phyloP scores from a whole-genome alignment of 805 yeast genomes.

The Candida parachauliodes region DNA sequence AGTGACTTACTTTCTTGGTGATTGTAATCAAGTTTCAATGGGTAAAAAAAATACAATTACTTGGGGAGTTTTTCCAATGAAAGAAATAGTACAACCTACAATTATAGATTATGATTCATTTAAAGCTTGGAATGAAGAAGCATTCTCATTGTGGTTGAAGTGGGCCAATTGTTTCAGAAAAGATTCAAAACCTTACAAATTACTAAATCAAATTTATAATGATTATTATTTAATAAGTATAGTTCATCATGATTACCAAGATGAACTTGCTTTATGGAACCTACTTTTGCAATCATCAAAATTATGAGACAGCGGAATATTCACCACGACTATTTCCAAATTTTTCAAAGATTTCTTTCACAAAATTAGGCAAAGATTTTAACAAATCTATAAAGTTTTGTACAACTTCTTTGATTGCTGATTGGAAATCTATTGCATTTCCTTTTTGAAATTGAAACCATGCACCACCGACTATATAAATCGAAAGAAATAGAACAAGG shows the following conservation, averaged over 20 bases:
- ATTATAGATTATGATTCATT: slow-evolving; percentile 90
- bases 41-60: slow-evolving; percentile 75
- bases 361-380: slow-evolving; percentile 60
- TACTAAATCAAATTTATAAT: slow-evolving; percentile 59
- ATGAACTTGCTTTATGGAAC: slow-evolving; percentile 77
- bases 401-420: slow-evolving; percentile 66
- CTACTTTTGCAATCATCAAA: slow-evolving; percentile 35
- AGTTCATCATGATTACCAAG: slow-evolving; percentile 78
- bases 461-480: slow-evolving; percentile 69
- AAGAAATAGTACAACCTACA: slow-evolving; percentile 88
- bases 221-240: slow-evolving; percentile 77
- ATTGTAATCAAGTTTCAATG: slow-evolving; percentile 41
- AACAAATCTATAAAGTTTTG: slow-evolving; percentile 61
- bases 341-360: slow-evolving; percentile 63
- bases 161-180: slow-evolving; percentile 82
- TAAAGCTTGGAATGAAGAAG: slow-evolving; percentile 95
- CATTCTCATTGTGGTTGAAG: slow-evolving; percentile 84
- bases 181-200: slow-evolving; percentile 50
- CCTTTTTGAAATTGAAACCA: slow-evolving; percentile 74
- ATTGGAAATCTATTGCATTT: slow-evolving; percentile 67
- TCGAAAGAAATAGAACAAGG: slow-evolving; percentile 63
- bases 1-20: slow-evolving; percentile 69
- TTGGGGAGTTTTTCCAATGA: slow-evolving; percentile 95
- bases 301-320: slow-evolving; percentile 74
- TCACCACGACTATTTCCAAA: slow-evolving; percentile 77